Evolutionary conservation across 306 rosid genomes (phyloP), one percentile per base, ranked within the genome.

Genomic region (Trifolium pratense): DNA sequence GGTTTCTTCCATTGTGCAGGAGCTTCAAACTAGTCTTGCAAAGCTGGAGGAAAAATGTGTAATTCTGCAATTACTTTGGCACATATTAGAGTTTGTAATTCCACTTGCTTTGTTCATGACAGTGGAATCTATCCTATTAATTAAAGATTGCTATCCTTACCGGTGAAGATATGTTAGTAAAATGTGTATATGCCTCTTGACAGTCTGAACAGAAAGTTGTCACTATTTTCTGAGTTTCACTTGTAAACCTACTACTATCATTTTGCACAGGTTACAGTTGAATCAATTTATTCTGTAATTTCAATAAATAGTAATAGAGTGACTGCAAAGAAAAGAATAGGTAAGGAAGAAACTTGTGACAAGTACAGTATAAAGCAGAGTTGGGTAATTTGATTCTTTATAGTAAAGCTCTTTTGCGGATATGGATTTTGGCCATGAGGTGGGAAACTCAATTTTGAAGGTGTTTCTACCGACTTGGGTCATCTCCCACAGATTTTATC

Each of bases 1-100:
- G 57, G 59, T 10, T 17, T 72, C 29, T 74, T 74, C 51, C 51
- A 66, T 46, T 72, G 75, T 76, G 91, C 92, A 86, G 96, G 88
- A 13, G 84, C 87, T 25, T 82, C 85, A 57, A 81, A 58, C 71
- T 85, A 83, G 80, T 43, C 59, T 52, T 53, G 26, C 70, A 16
- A 40, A 25, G 46, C 16, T 51, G 73, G 39, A 45, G 25, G 66
- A 73, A 62, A n/a, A 10, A 72, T 80, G 36, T 60, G 60, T 70
- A 29, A 29, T 15, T 75, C 37, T 39, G 48, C 16, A 60, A 42
- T 68, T 60, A 51, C 32, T 36, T 66, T 42, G 68, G 61, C 61
- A 55, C 4, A 56, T 52, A 52, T 63, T 68, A 53, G 43, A 37
- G 32, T 60, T 46, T 79, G 46, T 68, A 80, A 62, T 69, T 75